Evolutionary conservation across 306 rosid species (phyloP), one percentile per base, ranked within the genome.

Genomic region (Senna tora): DNA sequence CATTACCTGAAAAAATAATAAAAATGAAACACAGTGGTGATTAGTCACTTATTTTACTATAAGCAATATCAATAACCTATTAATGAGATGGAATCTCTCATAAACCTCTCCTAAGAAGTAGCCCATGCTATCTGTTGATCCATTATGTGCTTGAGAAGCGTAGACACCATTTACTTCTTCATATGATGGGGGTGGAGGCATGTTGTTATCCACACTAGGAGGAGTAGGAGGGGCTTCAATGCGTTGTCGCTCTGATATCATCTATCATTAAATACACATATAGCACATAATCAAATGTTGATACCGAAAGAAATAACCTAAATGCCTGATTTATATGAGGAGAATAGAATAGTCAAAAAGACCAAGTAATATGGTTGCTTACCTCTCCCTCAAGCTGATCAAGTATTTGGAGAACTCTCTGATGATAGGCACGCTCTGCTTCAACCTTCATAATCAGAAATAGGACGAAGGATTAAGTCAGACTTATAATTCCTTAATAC

Each of bases 351-450:
- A 56, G 65, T 61, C 36, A 74, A 43, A 70, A 75, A 20, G 42
- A 49, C 22, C 43, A 47, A n/a, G 43, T 13, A 58, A 64, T 16
- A 58, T 19, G 33, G 9, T 49, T 66, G 71, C 85, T 46, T 67
- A 86, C 98, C 91, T 94, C 97, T 79, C 97, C 96, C 82, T 91
- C 98, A 55, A 94, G 98, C 70, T 84, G 97, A 85, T 94, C 90
- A 28, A 94, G 91, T 75, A 91, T 78, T 79, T 91, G 91, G 57
- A 94, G 92, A 56, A 86, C 88, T 76, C 90, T 87, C 70, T 91
- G 94, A 82, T 94, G 98, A 83, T 89, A 91, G 43, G 83, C 78
- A 19, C 92, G 96, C 83, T 94, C 96, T n/a, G 95, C 85, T 86
- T 94, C 98, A 25, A 94, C 89, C 97, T 94, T 83, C 79, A 83